Conservation (phyloP, 768 basidiomycete genomes). For the Phylloporus sp. region DNA sequence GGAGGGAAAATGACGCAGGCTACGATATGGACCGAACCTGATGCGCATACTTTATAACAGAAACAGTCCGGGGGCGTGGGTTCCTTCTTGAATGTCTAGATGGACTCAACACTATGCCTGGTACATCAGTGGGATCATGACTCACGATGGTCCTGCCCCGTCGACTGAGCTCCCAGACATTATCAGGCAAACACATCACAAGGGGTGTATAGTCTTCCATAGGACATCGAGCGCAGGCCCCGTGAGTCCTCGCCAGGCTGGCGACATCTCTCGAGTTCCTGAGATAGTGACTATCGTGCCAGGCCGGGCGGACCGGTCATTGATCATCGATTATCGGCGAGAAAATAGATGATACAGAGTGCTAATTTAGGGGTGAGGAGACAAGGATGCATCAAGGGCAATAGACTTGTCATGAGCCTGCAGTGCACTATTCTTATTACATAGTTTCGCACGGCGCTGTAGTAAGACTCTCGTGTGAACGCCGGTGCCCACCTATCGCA, state of each 20-base stretch:
- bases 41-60: slow-evolving; percentile 21
- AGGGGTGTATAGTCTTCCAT: slow-evolving; percentile 30
- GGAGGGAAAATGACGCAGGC: slow-evolving; percentile 19
- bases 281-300: slow-evolving; percentile 16
- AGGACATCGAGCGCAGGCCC: slow-evolving; percentile 31
- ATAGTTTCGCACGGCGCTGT: no score
- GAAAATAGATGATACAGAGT: slow-evolving; percentile 20
- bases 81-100: slow-evolving; percentile 20
- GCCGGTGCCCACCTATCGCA: no score
- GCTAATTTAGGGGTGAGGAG: slow-evolving; percentile 27
- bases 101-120: no score
- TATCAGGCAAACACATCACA: slow-evolving; percentile 26
- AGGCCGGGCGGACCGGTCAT: slow-evolving; percentile 7
- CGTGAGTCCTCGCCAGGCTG: slow-evolving; percentile 26
- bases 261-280: slow-evolving; percentile 23
- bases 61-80: slow-evolving; percentile 19
- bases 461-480: no score
- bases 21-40: slow-evolving; percentile 23
- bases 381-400: slow-evolving; percentile 25
- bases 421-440: no score
- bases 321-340: slow-evolving; percentile 26
- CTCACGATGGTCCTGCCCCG: slow-evolving; percentile 23
- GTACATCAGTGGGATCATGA: not conserved
- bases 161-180: slow-evolving; percentile 22
- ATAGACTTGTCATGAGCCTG: no score